Base-by-base conservation (phyloP, 495 filamentous ascomycete genomes). In the Talaromyces adpressus region DNA sequence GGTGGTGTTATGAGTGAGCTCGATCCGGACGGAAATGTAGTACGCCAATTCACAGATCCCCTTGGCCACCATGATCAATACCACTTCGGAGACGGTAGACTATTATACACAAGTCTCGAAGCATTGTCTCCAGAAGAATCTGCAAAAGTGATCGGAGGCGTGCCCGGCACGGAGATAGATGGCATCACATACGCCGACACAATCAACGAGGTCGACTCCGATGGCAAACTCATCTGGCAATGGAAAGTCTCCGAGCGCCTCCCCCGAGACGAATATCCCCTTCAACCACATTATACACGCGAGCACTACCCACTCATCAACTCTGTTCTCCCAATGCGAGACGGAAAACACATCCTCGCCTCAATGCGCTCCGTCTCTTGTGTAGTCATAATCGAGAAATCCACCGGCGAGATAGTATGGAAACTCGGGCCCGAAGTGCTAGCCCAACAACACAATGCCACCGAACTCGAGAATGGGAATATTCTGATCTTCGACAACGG, bases 401-500 rank as follows among this genome's bases (percentile, higher is more conserved):
- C 66, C 18, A 77, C 75, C 0, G 76, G 76, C 0, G 62, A 75
- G 1, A 72, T 82, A 1, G 61, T 78, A 3, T 81, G 78, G 78
- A 71, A 75, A 34, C 66, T 82, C 20, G 67, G 72, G n/a, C 69
- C 72, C 2, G 73, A 73, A 18, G 67, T 71, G 8, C 69, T 82
- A 2, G 70, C 68, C 7, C 79, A 82, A 66, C 79, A 82, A 62
- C 78, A 81, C 62, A 77, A 73, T 57, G 76, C 79, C 1, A 69
- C 68, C 49, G 71, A 79, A 63, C 69, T 82, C 6, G 65, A 68
- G 0, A 62, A 70, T 12, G 79, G 78, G 0, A 71, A 73, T 53
- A 77, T 81, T 18, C 68, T 81, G n/a, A 73, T 81, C 51, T 74
- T 80, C 45, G 79, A 82, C 63, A 82, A 82, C 53, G 79, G 79